Evolutionary conservation across 108 stramenopile genomes (phyloP), one percentile per base, ranked within the genome.

Genomic region (Cyclostephanos tholiformis): DNA sequence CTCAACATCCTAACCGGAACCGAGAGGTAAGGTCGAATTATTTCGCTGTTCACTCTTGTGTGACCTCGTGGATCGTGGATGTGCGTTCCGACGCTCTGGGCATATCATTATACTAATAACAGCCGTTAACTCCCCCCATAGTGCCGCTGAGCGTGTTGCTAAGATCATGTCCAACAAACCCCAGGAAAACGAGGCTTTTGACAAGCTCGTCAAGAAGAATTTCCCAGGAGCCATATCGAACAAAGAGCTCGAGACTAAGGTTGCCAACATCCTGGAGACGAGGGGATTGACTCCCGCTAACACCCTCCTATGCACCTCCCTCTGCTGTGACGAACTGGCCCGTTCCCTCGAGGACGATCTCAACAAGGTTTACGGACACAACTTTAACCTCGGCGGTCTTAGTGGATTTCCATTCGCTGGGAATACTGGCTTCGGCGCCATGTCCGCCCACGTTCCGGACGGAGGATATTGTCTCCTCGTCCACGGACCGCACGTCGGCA

Each of bases 401-500:
- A 79, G 86, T 22, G 89, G 89, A 52, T 87, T 90, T 49, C 83
- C 89, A 0, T 85, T 87, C 57, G 89, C 84, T 2, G 89, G 89
- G 52, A 82, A 81, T 38, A 86, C 85, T 20, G 79, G 84, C 55
- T 89, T 89, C 67, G 86, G 86, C 39, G 89, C 89, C 75, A 86
- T 90, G 85, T 79, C 89, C 44, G 73, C 74, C 17, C 89, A 90
- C 79, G 82, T 90, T 27, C 86, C 89, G 8, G 86, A 87, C 53
- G 85, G 80, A 25, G 89, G 89, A 30, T 82, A 64, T 16, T 82
- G 80, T 60, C 63, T 90, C 56, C 74, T 87, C 20, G 79, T 87
- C 53, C 87, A 75, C 70, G 89, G 86, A 62, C 89, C 89, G 46
- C 89, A 90, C 63, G 89, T 90, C 0, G 89, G 89, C 38, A 71